Base-by-base conservation (phyloP, 257 asterid genomes). In the Phtheirospermum japonicum region DNA sequence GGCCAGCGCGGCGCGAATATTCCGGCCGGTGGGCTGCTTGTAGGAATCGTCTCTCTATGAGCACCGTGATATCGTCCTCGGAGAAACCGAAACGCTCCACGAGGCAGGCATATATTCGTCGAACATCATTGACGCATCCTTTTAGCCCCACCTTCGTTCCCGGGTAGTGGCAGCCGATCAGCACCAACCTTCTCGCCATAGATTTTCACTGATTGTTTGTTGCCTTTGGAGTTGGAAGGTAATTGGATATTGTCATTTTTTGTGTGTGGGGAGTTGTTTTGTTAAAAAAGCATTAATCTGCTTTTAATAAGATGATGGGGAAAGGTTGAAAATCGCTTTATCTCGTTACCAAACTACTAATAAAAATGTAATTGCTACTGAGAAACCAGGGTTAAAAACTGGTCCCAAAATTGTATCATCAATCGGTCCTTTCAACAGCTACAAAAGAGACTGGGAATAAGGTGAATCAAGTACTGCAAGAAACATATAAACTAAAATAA, bases 81-180 rank as follows among this genome's bases (percentile, higher is more conserved):
- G 95, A 71, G 80, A 89, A 92, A 28, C 86, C 97, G 77, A 12
- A 92, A n/a, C 95, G 95, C 36, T 81, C 78, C 33, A 86, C 45
- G 45, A 92, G 74, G 70, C 93, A 81, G 3, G 58, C 42, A 79
- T 85, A 64, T 95, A 92, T 89, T 66, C 94, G 85, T 0, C 61
- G 76, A 37, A 92, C 98, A 53, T 92, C 98, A 63, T 92, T 92
- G 82, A 92, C 82, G 92, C 98, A 92, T 2, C 98, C 98, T 59
- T 71, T 81, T 10, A 92, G 89, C 77, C 83, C 95, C 33, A 95
- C 98, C 74, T 92, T 84, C 26, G 98, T 92, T 14, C 93, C 95
- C 8, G 83, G 84, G 49, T 92, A 92, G 68, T 92, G 89, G 84
- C 87, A 79, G 46, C 98, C 98, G 65, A 92, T 92, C 73, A 92